phyloP scores from a whole-genome alignment of 2,329 filamentous ascomycete genomes.

The Claviceps monticola region DNA sequence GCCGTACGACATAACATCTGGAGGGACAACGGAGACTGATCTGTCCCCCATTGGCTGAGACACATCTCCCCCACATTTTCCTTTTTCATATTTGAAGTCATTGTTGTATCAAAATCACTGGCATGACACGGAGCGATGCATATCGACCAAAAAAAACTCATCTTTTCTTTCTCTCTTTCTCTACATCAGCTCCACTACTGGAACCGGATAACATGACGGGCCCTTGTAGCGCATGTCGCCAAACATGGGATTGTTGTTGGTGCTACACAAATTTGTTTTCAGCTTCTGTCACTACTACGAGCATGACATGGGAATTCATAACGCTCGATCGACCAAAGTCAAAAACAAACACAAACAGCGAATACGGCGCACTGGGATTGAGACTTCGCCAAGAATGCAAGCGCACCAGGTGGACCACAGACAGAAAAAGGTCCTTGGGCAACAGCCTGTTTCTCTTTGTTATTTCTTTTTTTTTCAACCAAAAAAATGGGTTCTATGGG shows the following conservation, averaged over 20 bases:
- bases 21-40: not conserved
- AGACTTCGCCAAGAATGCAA: slow-evolving; percentile 2
- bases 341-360: not conserved
- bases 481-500: too few species aligned
- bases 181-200: slow-evolving; percentile 11
- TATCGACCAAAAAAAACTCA: slow-evolving; percentile 23
- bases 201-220: slow-evolving; percentile 9
- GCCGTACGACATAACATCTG: slow-evolving; percentile 6
- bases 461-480: not conserved
- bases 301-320: slow-evolving; percentile 21
- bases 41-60: not conserved
- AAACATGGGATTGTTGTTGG: slow-evolving; percentile 17
- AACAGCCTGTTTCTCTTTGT: not conserved
- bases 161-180: slow-evolving; percentile 1
- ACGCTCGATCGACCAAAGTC: slow-evolving; percentile 7
- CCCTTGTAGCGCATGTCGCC: slow-evolving; percentile 13
- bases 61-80: slow-evolving; percentile 4
- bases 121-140: slow-evolving; percentile 36
- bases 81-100: slow-evolving; percentile 7
- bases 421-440: not conserved
- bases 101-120: slow-evolving; percentile 29
- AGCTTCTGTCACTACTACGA: slow-evolving; percentile 11
- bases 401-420: not conserved
- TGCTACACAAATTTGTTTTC: slow-evolving; percentile 15
- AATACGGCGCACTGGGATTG: slow-evolving; percentile 6